Evolutionary conservation across 2,329 filamentous ascomycete genomes (phyloP).

Genomic region (Hypoxylon sp.): DNA sequence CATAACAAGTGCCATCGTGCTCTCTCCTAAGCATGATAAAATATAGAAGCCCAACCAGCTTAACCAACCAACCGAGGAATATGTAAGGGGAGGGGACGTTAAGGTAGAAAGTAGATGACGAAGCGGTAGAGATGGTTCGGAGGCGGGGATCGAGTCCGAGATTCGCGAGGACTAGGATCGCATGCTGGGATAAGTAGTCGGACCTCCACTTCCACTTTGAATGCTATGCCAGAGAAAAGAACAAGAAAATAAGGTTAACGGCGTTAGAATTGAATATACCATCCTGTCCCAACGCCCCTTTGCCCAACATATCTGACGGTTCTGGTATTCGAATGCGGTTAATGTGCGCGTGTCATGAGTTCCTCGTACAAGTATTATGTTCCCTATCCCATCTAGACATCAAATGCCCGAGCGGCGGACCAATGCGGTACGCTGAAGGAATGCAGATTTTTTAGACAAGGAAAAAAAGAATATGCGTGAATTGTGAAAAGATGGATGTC

Average conservation of each 20-base stretch:
- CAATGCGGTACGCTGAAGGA: conserved; percentile 49
- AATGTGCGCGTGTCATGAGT: conserved; percentile 47
- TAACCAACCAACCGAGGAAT: conserved; percentile 33
- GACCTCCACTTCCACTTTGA: conserved; percentile 32
- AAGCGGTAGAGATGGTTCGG: conserved; percentile 4
- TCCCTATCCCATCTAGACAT: conserved; percentile 48
- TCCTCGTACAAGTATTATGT: conserved; percentile 55
- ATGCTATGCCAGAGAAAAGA: conserved; percentile 39
- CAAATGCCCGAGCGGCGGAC: conserved; percentile 44
- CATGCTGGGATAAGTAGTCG: conserved; percentile 29
- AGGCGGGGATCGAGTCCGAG: conserved; percentile 5
- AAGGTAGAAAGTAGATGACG: conserved; percentile 22
- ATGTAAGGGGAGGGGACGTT: conserved; percentile 27
- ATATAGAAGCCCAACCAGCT: conserved; percentile 38
- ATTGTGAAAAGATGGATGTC: conserved; percentile 25
- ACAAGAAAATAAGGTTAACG: conserved; percentile 43
- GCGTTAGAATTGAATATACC: conserved; percentile 42
- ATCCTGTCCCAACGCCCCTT: conserved; percentile 52
- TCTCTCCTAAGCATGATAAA: conserved; percentile 37
- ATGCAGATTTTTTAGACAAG: conserved; percentile 47
- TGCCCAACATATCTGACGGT: conserved; percentile 47
- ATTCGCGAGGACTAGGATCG: conserved; percentile 17
- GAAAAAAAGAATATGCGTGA: conserved; percentile 45
- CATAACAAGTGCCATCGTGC: conserved; percentile 37
- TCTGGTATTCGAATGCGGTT: conserved; percentile 46